Conservation (phyloP, 2,329 filamentous ascomycete species). For the Colletotrichum sp. region DNA sequence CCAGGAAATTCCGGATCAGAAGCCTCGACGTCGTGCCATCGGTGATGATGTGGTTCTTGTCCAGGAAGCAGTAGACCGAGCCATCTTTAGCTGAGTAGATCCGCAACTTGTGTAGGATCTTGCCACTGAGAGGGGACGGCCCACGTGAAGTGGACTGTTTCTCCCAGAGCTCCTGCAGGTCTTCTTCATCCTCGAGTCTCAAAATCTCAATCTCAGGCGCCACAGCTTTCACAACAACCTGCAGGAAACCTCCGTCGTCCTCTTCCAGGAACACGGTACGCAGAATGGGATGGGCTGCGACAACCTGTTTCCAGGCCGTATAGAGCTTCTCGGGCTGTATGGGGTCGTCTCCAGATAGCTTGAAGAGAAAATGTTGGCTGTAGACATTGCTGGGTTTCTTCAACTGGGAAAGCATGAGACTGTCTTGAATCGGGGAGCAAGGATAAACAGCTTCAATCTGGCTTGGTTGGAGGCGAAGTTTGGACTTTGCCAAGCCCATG, state of each 20-base stretch:
- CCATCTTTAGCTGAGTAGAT: neutral
- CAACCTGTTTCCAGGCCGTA: neutral
- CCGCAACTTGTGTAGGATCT: neutral
- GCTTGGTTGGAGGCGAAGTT: neutral
- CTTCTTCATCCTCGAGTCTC: neutral
- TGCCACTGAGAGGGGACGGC: neutral
- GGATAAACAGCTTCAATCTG: conserved; percentile 1
- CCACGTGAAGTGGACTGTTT: neutral
- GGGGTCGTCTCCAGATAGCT: neutral
- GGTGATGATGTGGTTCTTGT: conserved; percentile 10
- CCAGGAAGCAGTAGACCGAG: neutral
- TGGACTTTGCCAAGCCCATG: neutral
- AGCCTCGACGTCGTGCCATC: conserved; percentile 7
- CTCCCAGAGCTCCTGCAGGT: neutral
- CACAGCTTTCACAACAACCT: neutral
- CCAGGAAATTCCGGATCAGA: neutral
- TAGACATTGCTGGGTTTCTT: neutral
- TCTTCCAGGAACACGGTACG: neutral
- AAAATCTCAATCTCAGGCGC: neutral
- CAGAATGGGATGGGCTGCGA: neutral
- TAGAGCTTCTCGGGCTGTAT: neutral
- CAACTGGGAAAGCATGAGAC: conserved; percentile 9
- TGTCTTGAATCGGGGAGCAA: conserved; percentile 10
- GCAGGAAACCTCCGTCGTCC: neutral
- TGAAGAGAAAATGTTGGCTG: conserved; percentile 3